Percentiles rank a stretch among this genome's conserved stretches.
phyloP scores from a whole-genome alignment of 257 asterid species.

The Solanum peruvianum region DNA sequence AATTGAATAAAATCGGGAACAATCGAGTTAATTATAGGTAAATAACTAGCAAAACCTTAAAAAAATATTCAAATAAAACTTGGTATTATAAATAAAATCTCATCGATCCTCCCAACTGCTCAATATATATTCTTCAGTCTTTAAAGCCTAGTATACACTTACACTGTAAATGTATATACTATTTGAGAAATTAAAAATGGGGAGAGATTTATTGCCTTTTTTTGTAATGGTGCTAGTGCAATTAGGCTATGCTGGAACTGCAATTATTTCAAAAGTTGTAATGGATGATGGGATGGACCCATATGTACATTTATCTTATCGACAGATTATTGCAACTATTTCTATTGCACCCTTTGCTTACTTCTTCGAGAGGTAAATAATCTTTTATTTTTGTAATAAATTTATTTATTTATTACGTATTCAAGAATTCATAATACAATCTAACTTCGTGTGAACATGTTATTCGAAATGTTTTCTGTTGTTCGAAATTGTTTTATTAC shows the following conservation, averaged over 20 bases:
- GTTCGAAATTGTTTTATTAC: too few relatives aligned
- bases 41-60: too few relatives aligned
- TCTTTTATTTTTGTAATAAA: too few relatives aligned
- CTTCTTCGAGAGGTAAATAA: neutral
- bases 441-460: too few relatives aligned
- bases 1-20: neutral
- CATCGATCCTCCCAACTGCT: neutral
- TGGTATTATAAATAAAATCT: neutral
- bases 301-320: neutral
- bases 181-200: neutral
- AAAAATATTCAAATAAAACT: neutral
- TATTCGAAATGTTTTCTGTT: too few relatives aligned
- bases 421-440: too few relatives aligned
- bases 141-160: neutral
- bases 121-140: neutral
- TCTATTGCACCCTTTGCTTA: neutral
- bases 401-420: neutral
- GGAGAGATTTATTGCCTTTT: neutral
- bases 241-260: neutral
- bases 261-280: neutral
- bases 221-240: neutral
- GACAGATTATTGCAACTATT: neutral
- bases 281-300: neutral
- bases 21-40: too few relatives aligned
- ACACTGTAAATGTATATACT: neutral